A percentile compares a stretch with the other conserved stretches of the same genome.
phyloP scores from a whole-genome alignment of 2,329 filamentous ascomycete species.

The Penicillium sp. region DNA sequence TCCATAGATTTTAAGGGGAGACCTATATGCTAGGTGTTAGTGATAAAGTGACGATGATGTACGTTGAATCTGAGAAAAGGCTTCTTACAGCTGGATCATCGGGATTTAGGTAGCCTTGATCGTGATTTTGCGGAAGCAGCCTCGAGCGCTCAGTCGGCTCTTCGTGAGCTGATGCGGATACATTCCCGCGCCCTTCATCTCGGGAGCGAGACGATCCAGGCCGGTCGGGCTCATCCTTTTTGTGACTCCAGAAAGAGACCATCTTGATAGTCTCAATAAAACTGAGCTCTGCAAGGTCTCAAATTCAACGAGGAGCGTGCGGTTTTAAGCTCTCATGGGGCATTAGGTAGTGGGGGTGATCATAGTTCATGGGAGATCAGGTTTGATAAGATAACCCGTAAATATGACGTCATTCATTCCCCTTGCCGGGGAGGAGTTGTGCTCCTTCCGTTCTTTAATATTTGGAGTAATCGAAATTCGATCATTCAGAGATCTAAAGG shows the following conservation, averaged over 20 bases:
- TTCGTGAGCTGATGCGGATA: slow-evolving; percentile 8
- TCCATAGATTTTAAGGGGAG: slow-evolving; percentile 93
- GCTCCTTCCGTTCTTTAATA: too few species aligned
- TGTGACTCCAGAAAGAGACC: slow-evolving; percentile 16
- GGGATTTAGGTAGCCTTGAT: slow-evolving; percentile 19
- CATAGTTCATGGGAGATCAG: background rate
- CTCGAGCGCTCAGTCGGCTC: slow-evolving; percentile 32
- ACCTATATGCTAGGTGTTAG: slow-evolving; percentile 45
- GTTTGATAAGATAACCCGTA: slow-evolving; percentile 4
- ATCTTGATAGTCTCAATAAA: slow-evolving; percentile 6
- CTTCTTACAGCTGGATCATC: slow-evolving; percentile 25
- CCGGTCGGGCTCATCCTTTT: slow-evolving; percentile 6
- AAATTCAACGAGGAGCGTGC: background rate
- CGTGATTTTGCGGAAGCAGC: slow-evolving; percentile 15
- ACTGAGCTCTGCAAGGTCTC: background rate
- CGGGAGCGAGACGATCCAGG: background rate
- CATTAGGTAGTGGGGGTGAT: background rate
- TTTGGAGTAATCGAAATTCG: too few species aligned
- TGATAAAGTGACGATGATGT: background rate
- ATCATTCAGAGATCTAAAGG: too few species aligned
- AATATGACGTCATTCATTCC: slow-evolving; percentile 9
- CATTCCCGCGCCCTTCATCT: slow-evolving; percentile 7
- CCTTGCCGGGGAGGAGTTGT: background rate
- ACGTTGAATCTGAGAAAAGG: background rate
- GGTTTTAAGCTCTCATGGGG: background rate